A percentile compares a stretch with the other conserved stretches of the same genome.
Evolutionary conservation across 129 eudicot species (phyloP).

Genomic region (Cynara cardunculus): DNA sequence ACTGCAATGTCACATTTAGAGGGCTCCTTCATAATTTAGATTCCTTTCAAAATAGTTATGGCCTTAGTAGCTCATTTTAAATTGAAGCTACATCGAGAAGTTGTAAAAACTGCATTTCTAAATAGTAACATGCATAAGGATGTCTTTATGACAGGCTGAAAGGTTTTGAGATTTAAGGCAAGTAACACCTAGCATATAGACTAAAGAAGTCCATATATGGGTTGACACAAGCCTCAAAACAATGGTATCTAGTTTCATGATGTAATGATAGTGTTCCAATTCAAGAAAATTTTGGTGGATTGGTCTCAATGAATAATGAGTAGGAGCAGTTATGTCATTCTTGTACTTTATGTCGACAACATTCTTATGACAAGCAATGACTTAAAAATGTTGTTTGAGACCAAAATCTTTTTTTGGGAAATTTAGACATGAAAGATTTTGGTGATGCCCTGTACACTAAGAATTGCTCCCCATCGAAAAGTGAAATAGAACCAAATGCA

Average conservation of each 20-base stretch:
- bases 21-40: background rate
- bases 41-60: background rate
- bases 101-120: background rate
- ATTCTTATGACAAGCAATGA: background rate
- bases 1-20: background rate
- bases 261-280: too few relatives aligned
- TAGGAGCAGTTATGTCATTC: background rate
- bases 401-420: background rate
- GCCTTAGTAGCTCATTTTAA: background rate
- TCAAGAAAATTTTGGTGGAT: too few relatives aligned
- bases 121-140: background rate
- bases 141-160: background rate
- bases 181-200: too few relatives aligned
- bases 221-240: too few relatives aligned
- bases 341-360: background rate
- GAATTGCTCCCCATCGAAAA: background rate
- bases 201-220: too few relatives aligned
- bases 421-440: too few relatives aligned
- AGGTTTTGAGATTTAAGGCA: background rate
- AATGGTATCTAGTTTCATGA: too few relatives aligned
- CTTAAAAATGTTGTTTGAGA: background rate
- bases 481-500: background rate
- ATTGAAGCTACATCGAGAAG: background rate
- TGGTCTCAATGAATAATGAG: background rate
- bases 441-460: too few relatives aligned